Evolutionary conservation across 2,329 filamentous ascomycete species (phyloP).

Genomic region (Scedosporium apiospermum): DNA sequence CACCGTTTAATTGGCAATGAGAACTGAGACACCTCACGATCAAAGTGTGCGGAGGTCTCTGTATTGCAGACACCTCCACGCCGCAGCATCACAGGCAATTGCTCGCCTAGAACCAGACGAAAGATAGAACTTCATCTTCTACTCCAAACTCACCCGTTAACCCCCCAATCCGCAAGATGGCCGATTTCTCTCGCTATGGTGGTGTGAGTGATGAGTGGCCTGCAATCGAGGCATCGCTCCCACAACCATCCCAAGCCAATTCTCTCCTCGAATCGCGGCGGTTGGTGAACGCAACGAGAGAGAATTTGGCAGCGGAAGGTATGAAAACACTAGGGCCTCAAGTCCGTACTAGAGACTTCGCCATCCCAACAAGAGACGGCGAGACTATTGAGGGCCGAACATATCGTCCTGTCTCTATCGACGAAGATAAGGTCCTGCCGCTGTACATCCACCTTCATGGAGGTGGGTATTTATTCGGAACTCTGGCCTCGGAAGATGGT

Average conservation of each 20-base stretch:
- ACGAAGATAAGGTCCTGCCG: constrained; percentile 28
- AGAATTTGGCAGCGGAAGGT: constrained; percentile 19
- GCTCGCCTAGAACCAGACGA: background rate
- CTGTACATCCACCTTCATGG: constrained; percentile 44
- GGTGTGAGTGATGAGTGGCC: constrained; percentile 33
- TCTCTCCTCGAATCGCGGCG: constrained; percentile 15
- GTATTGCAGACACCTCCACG: no score
- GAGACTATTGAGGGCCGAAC: constrained; percentile 31
- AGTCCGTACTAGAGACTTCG: constrained; percentile 24
- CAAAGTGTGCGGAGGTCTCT: no score
- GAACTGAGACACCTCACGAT: no score
- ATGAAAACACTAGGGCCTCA: constrained; percentile 16
- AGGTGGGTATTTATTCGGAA: constrained; percentile 48
- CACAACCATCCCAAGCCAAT: constrained; percentile 8
- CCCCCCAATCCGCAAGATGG: constrained; percentile 1
- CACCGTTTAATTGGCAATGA: no score
- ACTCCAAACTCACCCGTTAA: background rate
- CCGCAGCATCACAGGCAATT: no score
- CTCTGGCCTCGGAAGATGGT: constrained; percentile 40
- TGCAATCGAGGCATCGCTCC: constrained; percentile 22
- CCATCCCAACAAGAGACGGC: constrained; percentile 34
- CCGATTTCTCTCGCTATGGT: constrained; percentile 27
- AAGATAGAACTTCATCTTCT: background rate
- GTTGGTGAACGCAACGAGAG: constrained; percentile 21
- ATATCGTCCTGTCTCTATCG: constrained; percentile 29